phyloP scores from a whole-genome alignment of 306 rosid genomes.

The Cicer yamashitae region DNA sequence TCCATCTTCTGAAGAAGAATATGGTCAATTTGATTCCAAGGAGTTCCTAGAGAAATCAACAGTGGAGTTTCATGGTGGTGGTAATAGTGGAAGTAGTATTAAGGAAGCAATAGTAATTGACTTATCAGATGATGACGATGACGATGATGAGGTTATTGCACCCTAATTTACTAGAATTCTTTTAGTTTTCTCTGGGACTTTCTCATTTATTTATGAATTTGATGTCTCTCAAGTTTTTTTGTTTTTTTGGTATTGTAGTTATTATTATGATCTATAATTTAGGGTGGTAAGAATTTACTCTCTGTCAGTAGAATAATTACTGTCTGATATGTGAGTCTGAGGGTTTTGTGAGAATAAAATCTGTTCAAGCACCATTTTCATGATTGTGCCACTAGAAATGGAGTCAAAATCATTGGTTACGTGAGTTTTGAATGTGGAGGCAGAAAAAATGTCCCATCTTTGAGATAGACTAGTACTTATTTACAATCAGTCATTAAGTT shows the following conservation, averaged over 20 bases:
- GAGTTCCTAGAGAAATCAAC: slow-evolving; percentile 70
- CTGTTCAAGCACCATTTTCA: background rate
- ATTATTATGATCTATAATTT: slow-evolving; percentile 1
- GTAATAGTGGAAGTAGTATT: slow-evolving; percentile 46
- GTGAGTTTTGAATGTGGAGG: slow-evolving; percentile 15
- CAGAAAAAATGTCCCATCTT: background rate
- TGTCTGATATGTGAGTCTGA: slow-evolving; percentile 7
- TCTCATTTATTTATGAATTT: slow-evolving; percentile 33
- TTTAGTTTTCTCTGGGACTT: slow-evolving; percentile 44
- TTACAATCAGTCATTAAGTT: slow-evolving; percentile 17
- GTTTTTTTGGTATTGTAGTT: slow-evolving; percentile 8
- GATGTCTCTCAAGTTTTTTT: slow-evolving; percentile 12
- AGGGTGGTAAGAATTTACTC: slow-evolving; percentile 19
- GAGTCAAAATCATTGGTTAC: background rate
- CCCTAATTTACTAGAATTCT: slow-evolving; percentile 41
- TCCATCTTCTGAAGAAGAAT: slow-evolving; percentile 67
- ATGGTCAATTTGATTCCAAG: slow-evolving; percentile 62
- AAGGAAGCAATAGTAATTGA: slow-evolving; percentile 61
- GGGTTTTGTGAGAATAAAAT: slow-evolving; percentile 6
- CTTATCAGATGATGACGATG: slow-evolving; percentile 53
- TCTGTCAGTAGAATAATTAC: slow-evolving; percentile 7
- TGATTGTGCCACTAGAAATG: background rate
- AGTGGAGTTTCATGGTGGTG: slow-evolving; percentile 61
- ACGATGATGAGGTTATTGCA: slow-evolving; percentile 36
- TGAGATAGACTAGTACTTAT: background rate